Percentiles rank a stretch among this genome's conserved stretches.
Conservation (phyloP, 2,329 filamentous ascomycete species). For the Rutstroemia sp. region DNA sequence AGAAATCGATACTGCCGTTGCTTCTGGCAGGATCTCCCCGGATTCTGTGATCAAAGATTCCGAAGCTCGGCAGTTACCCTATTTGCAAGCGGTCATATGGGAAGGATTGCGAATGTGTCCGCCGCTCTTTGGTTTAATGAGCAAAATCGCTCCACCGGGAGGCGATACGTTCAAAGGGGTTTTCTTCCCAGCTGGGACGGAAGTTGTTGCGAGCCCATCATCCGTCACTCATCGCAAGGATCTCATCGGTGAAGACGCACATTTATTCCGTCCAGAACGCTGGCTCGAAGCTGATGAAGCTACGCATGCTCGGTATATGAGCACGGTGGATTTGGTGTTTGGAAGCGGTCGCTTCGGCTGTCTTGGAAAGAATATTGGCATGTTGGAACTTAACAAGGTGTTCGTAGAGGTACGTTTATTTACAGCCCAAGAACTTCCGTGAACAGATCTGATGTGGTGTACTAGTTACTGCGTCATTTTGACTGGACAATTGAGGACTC, state of each 20-base stretch:
- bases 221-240: too few species aligned
- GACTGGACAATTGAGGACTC: too few species aligned
- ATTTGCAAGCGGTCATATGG: slow-evolving; percentile 28
- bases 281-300: too few species aligned
- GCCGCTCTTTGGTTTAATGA: slow-evolving; percentile 31
- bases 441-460: too few species aligned
- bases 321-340: slow-evolving; percentile 34
- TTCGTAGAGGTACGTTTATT: slow-evolving; percentile 36
- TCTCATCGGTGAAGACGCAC: too few species aligned
- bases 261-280: too few species aligned
- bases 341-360: slow-evolving; percentile 36
- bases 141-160: slow-evolving; percentile 14
- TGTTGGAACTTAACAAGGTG: slow-evolving; percentile 42
- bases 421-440: too few species aligned
- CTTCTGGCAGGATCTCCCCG: too few species aligned
- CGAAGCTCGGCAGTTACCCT: too few species aligned
- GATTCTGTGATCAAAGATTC: too few species aligned
- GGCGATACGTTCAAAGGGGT: slow-evolving; percentile 13
- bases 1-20: too few species aligned
- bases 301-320: background rate
- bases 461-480: too few species aligned
- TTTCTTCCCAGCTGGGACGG: slow-evolving; percentile 15
- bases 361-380: slow-evolving; percentile 39
- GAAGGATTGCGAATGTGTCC: slow-evolving; percentile 42
- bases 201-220: slow-evolving; percentile 3